These are phyloP conservation scores for Ophiostoma novo-ulmi DNA, from an alignment of 2,329 filamentous ascomycete species.

Conservation along the genomic window DNA sequence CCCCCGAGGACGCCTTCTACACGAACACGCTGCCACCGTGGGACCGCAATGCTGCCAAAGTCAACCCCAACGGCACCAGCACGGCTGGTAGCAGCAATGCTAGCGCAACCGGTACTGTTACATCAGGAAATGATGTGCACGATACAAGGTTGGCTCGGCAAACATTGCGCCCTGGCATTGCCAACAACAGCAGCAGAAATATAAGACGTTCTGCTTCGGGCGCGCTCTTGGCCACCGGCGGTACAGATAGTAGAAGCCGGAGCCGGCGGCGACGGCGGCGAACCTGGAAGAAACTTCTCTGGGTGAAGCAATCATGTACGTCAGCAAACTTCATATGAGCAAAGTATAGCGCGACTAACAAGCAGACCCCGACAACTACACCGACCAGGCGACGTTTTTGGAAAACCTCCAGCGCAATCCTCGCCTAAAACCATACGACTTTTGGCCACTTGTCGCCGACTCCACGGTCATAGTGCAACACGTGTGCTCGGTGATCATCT, in stretches of 20 bases:
- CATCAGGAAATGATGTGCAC: constrained; percentile 16
- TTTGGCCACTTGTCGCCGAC: constrained; percentile 93
- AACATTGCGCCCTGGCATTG: constrained; percentile 21
- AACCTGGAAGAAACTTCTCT: constrained; percentile 91
- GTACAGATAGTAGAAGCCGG: constrained; percentile 54
- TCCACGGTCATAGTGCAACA: constrained; percentile 97
- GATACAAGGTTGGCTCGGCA: constrained; percentile 16
- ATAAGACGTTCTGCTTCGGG: constrained; percentile 18
- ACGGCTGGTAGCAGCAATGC: not conserved
- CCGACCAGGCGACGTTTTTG: constrained; percentile 92
- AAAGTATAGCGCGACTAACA: constrained; percentile 34
- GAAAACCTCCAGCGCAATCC: constrained; percentile 94
- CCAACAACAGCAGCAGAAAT: constrained; percentile 30
- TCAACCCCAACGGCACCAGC: not conserved
- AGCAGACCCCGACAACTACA: constrained; percentile 95
- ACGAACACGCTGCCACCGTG: constrained; percentile 54
- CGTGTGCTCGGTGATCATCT: constrained; percentile 89
- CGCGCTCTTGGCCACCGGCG: constrained; percentile 30
- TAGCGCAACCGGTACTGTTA: not conserved
- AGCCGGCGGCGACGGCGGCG: constrained; percentile 62
- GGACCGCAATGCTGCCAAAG: constrained; percentile 34
- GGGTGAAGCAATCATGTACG: constrained; percentile 91
- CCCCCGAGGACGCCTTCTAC: constrained; percentile 78
- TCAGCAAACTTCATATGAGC: not conserved
- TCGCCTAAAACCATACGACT: constrained; percentile 89